Percentiles rank a stretch among this genome's conserved stretches.
Conservation (phyloP, 2,329 filamentous ascomycete genomes). For the Leptographium galeiforme region DNA sequence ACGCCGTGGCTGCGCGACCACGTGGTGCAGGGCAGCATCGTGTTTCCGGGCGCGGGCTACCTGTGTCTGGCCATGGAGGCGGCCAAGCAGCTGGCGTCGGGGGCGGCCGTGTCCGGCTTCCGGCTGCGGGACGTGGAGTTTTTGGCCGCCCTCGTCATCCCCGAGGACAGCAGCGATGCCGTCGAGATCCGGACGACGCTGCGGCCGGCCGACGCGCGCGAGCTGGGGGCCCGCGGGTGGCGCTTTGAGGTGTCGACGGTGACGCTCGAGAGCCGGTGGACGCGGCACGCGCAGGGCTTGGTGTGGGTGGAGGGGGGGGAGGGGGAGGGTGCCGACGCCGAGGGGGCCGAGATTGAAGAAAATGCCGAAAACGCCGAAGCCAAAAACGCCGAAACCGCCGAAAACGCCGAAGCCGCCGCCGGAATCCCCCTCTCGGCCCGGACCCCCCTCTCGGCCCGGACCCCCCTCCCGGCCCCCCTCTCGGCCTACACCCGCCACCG, state of each 20-base stretch:
- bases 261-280: not conserved
- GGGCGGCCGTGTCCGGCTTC: not conserved
- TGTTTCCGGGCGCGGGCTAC: constrained; percentile 42
- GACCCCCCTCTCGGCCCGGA: too few relatives aligned
- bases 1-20: constrained; percentile 47
- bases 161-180: not conserved
- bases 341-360: too few relatives aligned
- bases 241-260: not conserved
- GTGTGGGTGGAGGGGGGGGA: not conserved
- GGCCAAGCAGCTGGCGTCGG: constrained; percentile 19
- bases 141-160: not conserved
- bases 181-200: not conserved
- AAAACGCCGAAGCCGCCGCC: too few relatives aligned
- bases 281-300: not conserved
- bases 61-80: constrained; percentile 38
- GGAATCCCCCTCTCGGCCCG: too few relatives aligned
- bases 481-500: constrained; percentile 10
- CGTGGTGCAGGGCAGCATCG: constrained; percentile 39
- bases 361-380: too few relatives aligned
- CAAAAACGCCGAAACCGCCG: too few relatives aligned
- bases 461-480: too few relatives aligned
- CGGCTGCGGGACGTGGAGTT: not conserved
- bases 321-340: too few relatives aligned
- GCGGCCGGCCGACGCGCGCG: not conserved
- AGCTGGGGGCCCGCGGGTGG: not conserved